phyloP scores from a whole-genome alignment of 495 filamentous ascomycete genomes.

The Lophiostoma macrostomum region DNA sequence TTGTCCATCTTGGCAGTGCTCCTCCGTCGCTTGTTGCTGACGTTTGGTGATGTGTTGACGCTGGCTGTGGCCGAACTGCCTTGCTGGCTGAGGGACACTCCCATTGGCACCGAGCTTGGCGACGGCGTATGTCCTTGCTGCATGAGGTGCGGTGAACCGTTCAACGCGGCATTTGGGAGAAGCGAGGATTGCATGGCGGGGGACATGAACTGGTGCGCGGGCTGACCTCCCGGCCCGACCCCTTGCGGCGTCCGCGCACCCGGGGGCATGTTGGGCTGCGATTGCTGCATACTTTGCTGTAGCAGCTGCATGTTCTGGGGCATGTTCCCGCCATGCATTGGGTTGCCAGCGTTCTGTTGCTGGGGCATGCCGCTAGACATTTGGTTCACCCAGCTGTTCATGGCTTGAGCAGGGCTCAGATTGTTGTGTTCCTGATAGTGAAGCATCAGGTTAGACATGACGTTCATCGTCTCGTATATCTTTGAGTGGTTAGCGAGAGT shows the following conservation, averaged over 20 bases:
- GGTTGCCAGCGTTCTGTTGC: constrained; percentile 28
- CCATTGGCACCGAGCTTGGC: constrained; percentile 60
- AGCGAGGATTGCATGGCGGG: constrained; percentile 54
- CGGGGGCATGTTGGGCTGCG: constrained; percentile 21
- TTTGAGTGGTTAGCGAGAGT: constrained; percentile 16
- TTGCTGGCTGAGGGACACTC: constrained; percentile 69
- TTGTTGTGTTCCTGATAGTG: constrained; percentile 37
- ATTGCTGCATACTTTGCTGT: constrained; percentile 16
- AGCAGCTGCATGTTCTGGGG: constrained; percentile 24
- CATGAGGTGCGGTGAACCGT: constrained; percentile 55
- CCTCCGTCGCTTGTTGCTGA: constrained; percentile 71
- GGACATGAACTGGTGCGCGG: constrained; percentile 51
- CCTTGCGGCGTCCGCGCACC: constrained; percentile 24
- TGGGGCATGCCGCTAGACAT: constrained; percentile 23
- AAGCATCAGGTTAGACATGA: constrained; percentile 41
- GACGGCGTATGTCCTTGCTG: constrained; percentile 38
- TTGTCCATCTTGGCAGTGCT: constrained; percentile 75
- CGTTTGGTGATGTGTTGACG: constrained; percentile 81
- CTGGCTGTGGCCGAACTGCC: constrained; percentile 64
- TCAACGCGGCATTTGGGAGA: constrained; percentile 45
- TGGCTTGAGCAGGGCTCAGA: constrained; percentile 36
- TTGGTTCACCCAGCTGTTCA: constrained; percentile 32
- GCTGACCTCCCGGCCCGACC: constrained; percentile 29
- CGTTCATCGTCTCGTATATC: constrained; percentile 43
- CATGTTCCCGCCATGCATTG: constrained; percentile 32